Percentiles rank a stretch among this genome's conserved stretches.
These are phyloP conservation scores for Kodamaea jinghongensis DNA, from an alignment of 805 yeast genomes.

Conservation along the genomic window DNA sequence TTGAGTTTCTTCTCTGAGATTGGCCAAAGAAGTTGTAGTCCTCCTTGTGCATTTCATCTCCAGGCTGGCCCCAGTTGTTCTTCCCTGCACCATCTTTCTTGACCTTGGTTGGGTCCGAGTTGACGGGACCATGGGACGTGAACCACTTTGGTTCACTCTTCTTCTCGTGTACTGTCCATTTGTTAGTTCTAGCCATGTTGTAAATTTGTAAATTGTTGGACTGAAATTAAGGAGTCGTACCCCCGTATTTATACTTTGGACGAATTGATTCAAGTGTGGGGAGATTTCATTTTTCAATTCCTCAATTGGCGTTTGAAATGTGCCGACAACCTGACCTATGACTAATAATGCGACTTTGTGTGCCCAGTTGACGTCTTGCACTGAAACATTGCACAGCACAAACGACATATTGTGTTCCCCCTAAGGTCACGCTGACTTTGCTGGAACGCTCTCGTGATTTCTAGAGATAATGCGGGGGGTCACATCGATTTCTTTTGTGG, in stretches of 20 bases:
- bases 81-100: constrained; percentile 86
- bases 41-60: constrained; percentile 66
- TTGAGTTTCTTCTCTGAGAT: constrained; percentile 38
- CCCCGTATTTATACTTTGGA: constrained; percentile 4
- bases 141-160: constrained; percentile 67
- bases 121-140: constrained; percentile 69
- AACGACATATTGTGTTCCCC: no score
- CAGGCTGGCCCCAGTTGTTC: constrained; percentile 83
- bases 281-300: neutral
- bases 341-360: no score
- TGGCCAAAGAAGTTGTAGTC: constrained; percentile 32
- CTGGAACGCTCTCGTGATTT: no score
- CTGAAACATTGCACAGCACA: no score
- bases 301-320: no score
- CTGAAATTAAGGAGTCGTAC: no score
- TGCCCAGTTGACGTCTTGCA: no score
- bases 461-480: no score
- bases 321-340: no score
- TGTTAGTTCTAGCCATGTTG: constrained; percentile 73
- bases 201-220: neutral
- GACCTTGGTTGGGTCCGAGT: constrained; percentile 69
- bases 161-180: constrained; percentile 68
- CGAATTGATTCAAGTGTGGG: constrained; percentile 1
- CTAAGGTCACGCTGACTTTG: no score
- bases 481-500: no score